phyloP scores from a whole-genome alignment of 352 stramenopile species.

The Phytophthora niederhauseri region DNA sequence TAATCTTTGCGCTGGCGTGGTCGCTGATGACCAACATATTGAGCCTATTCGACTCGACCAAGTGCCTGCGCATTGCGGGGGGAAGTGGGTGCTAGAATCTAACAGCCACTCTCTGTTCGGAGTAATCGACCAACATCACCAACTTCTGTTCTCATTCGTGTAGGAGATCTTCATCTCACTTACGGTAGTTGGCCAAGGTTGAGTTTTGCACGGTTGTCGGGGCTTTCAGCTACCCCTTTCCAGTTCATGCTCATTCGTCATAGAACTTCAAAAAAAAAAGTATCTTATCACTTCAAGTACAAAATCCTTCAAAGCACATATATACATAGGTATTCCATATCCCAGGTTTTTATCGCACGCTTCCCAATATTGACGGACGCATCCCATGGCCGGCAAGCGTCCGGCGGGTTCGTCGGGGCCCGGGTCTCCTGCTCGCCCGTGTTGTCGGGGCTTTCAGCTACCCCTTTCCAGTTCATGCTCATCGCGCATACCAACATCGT shows the following conservation, averaged over 20 bases:
- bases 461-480: too few species aligned
- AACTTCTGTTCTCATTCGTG: background rate
- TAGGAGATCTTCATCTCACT: too few species aligned
- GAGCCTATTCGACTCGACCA: slow-evolving; percentile 15
- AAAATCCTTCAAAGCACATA: background rate
- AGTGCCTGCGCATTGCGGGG: slow-evolving; percentile 39
- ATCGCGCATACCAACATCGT: too few species aligned
- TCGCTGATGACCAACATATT: slow-evolving; percentile 41
- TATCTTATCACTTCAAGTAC: too few species aligned
- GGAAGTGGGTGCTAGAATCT: slow-evolving; percentile 39
- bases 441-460: too few species aligned
- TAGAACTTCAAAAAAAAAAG: too few species aligned
- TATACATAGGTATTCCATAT: background rate
- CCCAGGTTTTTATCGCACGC: background rate
- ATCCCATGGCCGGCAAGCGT: slow-evolving; percentile 20
- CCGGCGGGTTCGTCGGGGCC: background rate
- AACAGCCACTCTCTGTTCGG: too few species aligned
- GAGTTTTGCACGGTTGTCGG: too few species aligned
- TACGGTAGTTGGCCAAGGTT: too few species aligned
- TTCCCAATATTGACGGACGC: background rate
- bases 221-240: too few species aligned
- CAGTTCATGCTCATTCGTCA: too few species aligned
- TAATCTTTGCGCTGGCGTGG: slow-evolving; percentile 26
- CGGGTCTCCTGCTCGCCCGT: slow-evolving; percentile 3
- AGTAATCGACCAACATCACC: too few species aligned